Conservation (phyloP, 805 yeast species). For the Metschnikowia reukaufii region DNA sequence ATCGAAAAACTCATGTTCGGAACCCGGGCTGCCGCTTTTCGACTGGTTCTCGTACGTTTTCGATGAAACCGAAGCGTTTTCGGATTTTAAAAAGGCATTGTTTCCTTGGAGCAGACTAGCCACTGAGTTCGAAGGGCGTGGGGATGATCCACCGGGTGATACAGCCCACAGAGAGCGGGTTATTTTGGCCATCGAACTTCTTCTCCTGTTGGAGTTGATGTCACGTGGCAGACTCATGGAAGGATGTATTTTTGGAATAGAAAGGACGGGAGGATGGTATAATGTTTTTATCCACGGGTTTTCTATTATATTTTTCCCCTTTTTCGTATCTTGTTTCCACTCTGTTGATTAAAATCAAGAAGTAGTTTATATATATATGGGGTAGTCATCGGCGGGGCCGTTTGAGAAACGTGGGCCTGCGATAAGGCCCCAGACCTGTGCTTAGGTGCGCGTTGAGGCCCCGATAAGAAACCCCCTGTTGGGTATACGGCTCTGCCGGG, state of each 20-base stretch:
- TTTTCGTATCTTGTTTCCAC: not conserved
- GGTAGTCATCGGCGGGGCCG: not conserved
- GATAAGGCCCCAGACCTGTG: not conserved
- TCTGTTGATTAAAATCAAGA: not conserved
- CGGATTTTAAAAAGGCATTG: conserved; percentile 14
- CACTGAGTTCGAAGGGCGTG: conserved; percentile 9
- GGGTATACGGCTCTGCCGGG: not conserved
- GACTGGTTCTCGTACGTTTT: conserved; percentile 7
- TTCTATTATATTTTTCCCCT: not conserved
- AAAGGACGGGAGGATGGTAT: no score
- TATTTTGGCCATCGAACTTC: conserved; percentile 20
- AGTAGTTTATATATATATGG: not conserved
- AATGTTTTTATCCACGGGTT: not conserved
- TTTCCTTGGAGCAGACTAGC: conserved; percentile 17
- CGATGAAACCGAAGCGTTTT: conserved; percentile 10
- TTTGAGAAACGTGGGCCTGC: not conserved
- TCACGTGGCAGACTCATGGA: conserved; percentile 21
- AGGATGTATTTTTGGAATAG: not conserved
- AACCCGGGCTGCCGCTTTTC: conserved; percentile 10
- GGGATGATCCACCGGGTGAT: conserved; percentile 13
- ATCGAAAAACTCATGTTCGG: conserved; percentile 4
- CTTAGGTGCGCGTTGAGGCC: not conserved
- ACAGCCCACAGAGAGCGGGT: conserved; percentile 13
- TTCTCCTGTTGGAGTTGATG: conserved; percentile 13
- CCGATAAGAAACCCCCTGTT: not conserved